Base-by-base conservation (phyloP, 352 stramenopile species). In the Thraustochytrium sp. region DNA sequence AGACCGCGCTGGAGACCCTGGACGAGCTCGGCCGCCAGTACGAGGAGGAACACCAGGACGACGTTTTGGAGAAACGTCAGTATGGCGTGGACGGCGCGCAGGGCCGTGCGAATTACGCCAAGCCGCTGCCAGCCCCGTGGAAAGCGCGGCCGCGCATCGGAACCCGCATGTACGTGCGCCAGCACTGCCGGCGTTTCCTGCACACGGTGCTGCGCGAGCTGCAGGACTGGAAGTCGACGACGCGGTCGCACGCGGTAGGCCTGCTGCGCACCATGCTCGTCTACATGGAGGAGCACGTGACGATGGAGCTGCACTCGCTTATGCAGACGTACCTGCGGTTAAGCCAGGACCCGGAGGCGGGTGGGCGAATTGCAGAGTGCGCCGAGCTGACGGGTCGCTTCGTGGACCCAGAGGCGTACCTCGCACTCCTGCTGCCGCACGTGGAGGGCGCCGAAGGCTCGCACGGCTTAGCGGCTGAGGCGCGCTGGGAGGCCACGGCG, bases 201-300 rank as follows among this genome's bases (percentile, higher is more conserved):
- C 88, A 90, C 61, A 92, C 91, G 51, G 87, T 98, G 3, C 84
- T 98, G 53, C 85, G 86, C 16, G 95, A 98, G 76, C 88, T 98
- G 26, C 90, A 86, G 21, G 96, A 96, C 86, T 98, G 94, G 94
- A 92, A 93, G 77, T 88, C 87, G 54, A 85, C 87, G 8, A 98
- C 93, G 1, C 89, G 92, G 11, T 84, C 87, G 2, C 90, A 94
- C 74, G 94, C 93, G 11, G 92, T 93, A 40, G 89, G 92, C 16
- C 88, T 98, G 34, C 89, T 98, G 49, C 91, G 92, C 68, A 93
- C 91, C 84, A 86, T 98, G 53, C 76, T 97, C 40, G 90, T 98
- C 44, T 97, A 96, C 78, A 94, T 92, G 82, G 95, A 98, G 86
- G 94, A 98, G 64, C 92, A 92, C 54, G 90, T 98, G 63, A 97